Base-by-base conservation (phyloP, 768 basidiomycete species). In the Naematelia encephala region DNA sequence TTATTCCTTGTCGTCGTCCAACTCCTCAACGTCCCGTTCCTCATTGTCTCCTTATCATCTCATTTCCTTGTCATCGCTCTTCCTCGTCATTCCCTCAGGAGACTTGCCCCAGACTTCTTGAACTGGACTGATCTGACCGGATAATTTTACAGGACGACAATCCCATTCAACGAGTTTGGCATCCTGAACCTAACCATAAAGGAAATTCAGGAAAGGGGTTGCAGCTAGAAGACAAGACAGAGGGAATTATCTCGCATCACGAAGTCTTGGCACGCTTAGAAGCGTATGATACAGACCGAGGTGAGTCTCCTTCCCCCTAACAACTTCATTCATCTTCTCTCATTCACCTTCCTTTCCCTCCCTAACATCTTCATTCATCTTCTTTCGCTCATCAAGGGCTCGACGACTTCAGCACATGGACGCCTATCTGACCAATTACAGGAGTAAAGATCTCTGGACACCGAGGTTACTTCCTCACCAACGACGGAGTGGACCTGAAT, bases 101-200 rank as follows among this genome's bases (percentile, higher is more conserved):
- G n/a, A n/a, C 39, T n/a, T n/a, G n/a, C n/a, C n/a, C n/a, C n/a
- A n/a, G n/a, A n/a, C n/a, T n/a, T n/a, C n/a, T n/a, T n/a, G n/a
- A n/a, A n/a, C n/a, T n/a, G n/a, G n/a, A n/a, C n/a, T n/a, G n/a
- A n/a, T n/a, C n/a, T n/a, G n/a, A n/a, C n/a, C n/a, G n/a, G n/a
- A n/a, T n/a, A n/a, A n/a, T n/a, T n/a, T n/a, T n/a, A 0, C 57
- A 97, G 91, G 96, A 98, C 71, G 91, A 98, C 76, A 99, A 99
- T 78, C 80, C 77, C 1, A 86, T 86, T 2, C 64, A 92, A 13
- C 82, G 85, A 60, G 90, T 85, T 56, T 98, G 89, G 88, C 87
- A 91, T 79, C 91, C 93, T 1, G 83, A 85, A 34, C 84, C 86
- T 22, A 81, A 84, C 59, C 86, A 80, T 26, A 85, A 90, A 65